These are phyloP conservation scores for Selaginella tamariscina DNA, from an alignment of 75 land plant species.

Conservation along the genomic window DNA sequence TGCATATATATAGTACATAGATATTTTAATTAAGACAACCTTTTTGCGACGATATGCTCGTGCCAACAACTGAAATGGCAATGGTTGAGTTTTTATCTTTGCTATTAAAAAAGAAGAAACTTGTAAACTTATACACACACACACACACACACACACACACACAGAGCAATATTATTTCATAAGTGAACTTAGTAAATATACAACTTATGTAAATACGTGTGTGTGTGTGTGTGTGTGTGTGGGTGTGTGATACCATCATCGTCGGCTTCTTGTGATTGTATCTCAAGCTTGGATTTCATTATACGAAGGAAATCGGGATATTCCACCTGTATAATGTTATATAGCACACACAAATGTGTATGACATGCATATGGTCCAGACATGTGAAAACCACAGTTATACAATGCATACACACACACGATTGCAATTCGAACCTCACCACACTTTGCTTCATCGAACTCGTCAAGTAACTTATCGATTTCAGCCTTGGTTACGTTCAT, in stretches of 20 bases:
- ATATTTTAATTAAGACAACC: slow-evolving; percentile 6
- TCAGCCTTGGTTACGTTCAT: slow-evolving; percentile 13
- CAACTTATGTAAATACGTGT: too few species aligned
- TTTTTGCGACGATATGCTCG: neutral
- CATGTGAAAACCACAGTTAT: too few species aligned
- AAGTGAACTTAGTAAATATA: too few species aligned
- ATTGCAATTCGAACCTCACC: slow-evolving; percentile 1
- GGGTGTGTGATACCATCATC: too few species aligned
- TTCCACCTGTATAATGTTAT: slow-evolving; percentile 8
- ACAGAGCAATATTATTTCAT: too few species aligned
- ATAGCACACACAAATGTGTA: too few species aligned
- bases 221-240: too few species aligned
- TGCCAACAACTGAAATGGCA: neutral
- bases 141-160: too few species aligned
- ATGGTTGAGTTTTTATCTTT: neutral
- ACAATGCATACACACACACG: neutral
- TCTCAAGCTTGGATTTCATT: slow-evolving; percentile 7
- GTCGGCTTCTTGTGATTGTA: neutral
- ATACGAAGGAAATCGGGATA: slow-evolving; percentile 2
- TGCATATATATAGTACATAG: neutral
- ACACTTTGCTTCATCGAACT: neutral
- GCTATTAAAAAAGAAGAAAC: neutral
- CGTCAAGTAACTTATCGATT: slow-evolving; percentile 10
- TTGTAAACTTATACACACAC: too few species aligned
- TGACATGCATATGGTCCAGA: too few species aligned